Evolutionary conservation across 31 red algal genomes (phyloP).

Genomic region (Odonthalia washingtoniensis): DNA sequence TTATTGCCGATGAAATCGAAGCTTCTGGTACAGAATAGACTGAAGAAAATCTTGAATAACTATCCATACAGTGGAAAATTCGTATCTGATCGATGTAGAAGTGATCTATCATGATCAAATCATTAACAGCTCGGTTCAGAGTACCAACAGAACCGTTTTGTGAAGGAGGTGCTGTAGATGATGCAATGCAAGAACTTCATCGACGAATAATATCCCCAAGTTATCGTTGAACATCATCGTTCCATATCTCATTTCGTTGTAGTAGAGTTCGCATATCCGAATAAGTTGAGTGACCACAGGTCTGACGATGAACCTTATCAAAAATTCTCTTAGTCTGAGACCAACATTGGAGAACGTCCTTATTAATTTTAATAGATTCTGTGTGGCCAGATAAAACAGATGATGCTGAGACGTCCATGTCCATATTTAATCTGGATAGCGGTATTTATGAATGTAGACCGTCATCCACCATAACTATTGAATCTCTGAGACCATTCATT

Average conservation of each 20-base stretch:
- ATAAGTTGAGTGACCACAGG: too few species aligned
- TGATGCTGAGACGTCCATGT: background rate
- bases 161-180: background rate
- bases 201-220: background rate
- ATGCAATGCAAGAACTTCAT: background rate
- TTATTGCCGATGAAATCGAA: background rate
- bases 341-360: background rate
- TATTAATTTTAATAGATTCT: background rate
- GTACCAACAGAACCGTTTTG: background rate
- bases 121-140: background rate
- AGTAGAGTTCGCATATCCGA: background rate
- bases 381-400: background rate
- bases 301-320: slow-evolving; percentile 2
- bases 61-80: background rate
- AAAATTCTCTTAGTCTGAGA: slow-evolving; percentile 5
- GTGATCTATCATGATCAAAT: background rate
- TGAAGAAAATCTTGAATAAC: background rate
- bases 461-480: background rate
- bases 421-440: background rate
- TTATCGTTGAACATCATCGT: background rate
- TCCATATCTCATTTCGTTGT: background rate
- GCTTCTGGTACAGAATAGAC: background rate
- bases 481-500: background rate
- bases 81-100: background rate
- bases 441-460: background rate